Conservation (phyloP, 164 flowering plant genomes). For the Macadamia integrifolia region DNA sequence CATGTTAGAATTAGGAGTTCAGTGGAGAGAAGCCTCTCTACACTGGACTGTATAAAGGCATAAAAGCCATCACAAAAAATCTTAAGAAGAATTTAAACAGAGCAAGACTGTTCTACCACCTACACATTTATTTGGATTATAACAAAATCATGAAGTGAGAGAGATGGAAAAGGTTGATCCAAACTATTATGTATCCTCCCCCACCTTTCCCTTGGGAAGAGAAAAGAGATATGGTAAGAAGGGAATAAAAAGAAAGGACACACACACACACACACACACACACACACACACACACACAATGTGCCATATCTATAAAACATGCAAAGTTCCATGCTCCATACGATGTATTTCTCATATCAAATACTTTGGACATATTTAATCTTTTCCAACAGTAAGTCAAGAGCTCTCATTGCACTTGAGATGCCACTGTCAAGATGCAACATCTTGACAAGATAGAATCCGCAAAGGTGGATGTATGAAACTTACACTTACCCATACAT, state of each 20-base stretch:
- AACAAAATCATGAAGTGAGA: background rate
- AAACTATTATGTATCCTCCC: too few species aligned
- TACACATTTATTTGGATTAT: background rate
- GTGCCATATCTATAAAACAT: too few species aligned
- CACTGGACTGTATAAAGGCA: background rate
- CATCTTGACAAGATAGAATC: background rate
- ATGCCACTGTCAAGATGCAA: background rate
- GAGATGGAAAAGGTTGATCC: too few species aligned
- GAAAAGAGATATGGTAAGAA: too few species aligned
- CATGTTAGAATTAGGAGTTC: too few species aligned
- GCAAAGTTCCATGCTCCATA: too few species aligned
- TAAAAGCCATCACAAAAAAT: background rate
- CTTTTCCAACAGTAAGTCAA: background rate
- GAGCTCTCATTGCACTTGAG: conserved; percentile 1
- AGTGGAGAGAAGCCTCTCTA: too few species aligned
- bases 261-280: too few species aligned
- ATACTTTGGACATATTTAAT: background rate
- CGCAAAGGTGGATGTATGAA: background rate
- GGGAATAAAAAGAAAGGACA: too few species aligned
- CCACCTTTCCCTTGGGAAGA: too few species aligned
- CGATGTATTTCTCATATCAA: background rate
- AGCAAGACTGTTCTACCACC: background rate
- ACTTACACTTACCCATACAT: conserved; percentile 54
- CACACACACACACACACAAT: too few species aligned
- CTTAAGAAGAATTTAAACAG: background rate